These are phyloP conservation scores for Wallemia mellicola DNA, from an alignment of 1,284 basidiomycete species.

Conservation along the genomic window DNA sequence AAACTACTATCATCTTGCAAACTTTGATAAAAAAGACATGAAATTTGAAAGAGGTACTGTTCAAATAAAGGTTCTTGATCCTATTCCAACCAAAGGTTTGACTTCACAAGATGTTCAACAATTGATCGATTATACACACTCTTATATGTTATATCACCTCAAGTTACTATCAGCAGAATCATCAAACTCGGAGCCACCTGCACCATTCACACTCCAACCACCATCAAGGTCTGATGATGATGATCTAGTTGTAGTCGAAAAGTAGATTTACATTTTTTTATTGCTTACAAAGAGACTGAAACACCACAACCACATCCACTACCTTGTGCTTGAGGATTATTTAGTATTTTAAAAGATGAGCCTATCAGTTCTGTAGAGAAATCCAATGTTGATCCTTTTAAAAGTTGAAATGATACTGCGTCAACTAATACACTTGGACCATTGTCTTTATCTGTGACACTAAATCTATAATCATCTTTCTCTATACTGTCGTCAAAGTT, in stretches of 20 bases:
- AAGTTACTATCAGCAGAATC: constrained; percentile 26
- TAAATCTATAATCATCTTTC: constrained; percentile 31
- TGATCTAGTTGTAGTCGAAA: background rate
- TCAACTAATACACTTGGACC: constrained; percentile 31
- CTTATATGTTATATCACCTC: constrained; percentile 38
- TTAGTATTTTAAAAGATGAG: constrained; percentile 41
- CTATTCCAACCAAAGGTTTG: constrained; percentile 37
- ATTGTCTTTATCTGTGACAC: constrained; percentile 4
- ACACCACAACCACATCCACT: constrained; percentile 67
- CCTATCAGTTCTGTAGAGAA: constrained; percentile 75
- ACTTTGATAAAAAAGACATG: constrained; percentile 3
- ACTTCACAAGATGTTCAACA: constrained; percentile 31
- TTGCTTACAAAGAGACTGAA: background rate
- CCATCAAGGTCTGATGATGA: background rate
- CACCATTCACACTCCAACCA: background rate
- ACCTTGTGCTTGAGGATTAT: constrained; percentile 60
- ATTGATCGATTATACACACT: constrained; percentile 30
- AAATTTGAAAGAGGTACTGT: constrained; percentile 48
- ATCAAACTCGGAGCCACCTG: background rate
- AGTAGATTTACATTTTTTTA: background rate
- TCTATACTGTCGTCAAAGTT: constrained; percentile 17
- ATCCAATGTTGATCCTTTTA: constrained; percentile 59
- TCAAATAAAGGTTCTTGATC: constrained; percentile 50
- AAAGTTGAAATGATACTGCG: constrained; percentile 39
- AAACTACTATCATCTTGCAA: constrained; percentile 48